Base-by-base conservation (phyloP, 2,329 filamentous ascomycete species). In the Nemania sp. region DNA sequence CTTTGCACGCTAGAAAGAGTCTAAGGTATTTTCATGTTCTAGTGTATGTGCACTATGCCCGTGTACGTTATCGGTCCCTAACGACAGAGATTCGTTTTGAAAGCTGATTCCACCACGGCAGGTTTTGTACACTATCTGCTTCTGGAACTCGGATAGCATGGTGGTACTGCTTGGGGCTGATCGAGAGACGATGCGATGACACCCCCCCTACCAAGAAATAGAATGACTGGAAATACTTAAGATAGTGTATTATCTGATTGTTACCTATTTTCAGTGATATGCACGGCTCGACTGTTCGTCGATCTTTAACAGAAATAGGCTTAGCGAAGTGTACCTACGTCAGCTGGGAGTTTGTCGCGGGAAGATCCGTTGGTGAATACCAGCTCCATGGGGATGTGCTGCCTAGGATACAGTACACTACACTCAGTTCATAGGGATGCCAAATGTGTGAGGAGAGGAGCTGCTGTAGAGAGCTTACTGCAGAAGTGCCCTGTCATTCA, bases 361-460 rank as follows among this genome's bases (percentile, higher is more conserved):
- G 54, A 52, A 57, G 57, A 56, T 50, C 57, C 57, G 57, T 54
- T 46, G 30, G 31, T 24, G 23, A 53, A 33, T 31, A 24, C 39
- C 40, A 36, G 40, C 40, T 45, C 14, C 15, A 14, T 15, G 42
- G 37, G 24, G 6, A 30, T 22, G 50, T 47, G 20, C 22, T 42
- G 20, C 20, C 11, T 26, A 17, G 3, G 23, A 17, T 20, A 30
- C 5, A 9, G n/a, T 14, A 2, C 6, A 28, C 1, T 17, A 2
- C 6, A 5, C 15, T 20, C 20, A 17, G 37, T 9, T 36, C 8
- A 42, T 31, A 47, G 4, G 5, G 20, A 22, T 19, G 14, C 37
- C 15, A n/a, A 24, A 37, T 12, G 20, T 49, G 49, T 34, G 24
- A 40, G 24, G 46, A 26, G 26, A 41, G 20, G 5, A 28, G 34